Conservation (phyloP, 345 rosid genomes). For the Raphanus sativus region DNA sequence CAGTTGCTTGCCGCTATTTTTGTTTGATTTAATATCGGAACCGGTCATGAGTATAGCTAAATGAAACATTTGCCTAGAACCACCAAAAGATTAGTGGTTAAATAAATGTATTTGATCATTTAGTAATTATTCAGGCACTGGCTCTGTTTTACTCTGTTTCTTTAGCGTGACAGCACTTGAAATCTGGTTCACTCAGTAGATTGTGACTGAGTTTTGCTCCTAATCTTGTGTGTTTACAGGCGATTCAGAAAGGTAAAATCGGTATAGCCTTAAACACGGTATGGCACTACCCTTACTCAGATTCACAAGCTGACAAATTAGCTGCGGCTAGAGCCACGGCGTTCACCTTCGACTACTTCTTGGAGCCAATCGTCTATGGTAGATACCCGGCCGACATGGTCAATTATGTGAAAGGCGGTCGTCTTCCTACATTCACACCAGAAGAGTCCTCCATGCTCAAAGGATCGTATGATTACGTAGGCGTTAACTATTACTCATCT, state of each 20-base stretch:
- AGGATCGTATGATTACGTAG: slow-evolving; percentile 52
- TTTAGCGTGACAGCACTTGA: too few relatives aligned
- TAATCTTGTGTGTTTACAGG: slow-evolving; percentile 32
- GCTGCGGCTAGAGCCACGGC: slow-evolving; percentile 47
- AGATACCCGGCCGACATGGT: slow-evolving; percentile 45
- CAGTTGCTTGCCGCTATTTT: too few relatives aligned
- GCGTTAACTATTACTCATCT: slow-evolving; percentile 51
- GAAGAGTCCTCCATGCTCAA: slow-evolving; percentile 39
- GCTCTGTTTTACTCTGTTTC: background rate
- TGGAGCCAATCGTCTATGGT: slow-evolving; percentile 47
- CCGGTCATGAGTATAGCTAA: too few relatives aligned
- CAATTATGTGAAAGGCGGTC: slow-evolving; percentile 36
- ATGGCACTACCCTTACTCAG: slow-evolving; percentile 48
- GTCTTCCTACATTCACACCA: slow-evolving; percentile 45
- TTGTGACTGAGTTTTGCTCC: background rate
- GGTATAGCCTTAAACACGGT: slow-evolving; percentile 43
- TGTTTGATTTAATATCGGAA: background rate
- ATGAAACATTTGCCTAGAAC: too few relatives aligned
- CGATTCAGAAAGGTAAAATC: slow-evolving; percentile 43
- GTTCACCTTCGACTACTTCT: slow-evolving; percentile 46
- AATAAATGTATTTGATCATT: too few relatives aligned
- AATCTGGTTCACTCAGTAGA: too few relatives aligned
- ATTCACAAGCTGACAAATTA: slow-evolving; percentile 27
- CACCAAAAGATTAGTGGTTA: too few relatives aligned
- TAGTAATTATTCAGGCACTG: too few relatives aligned